Evolutionary conservation across 2,329 filamentous ascomycete species (phyloP), one percentile per base, ranked within the genome.

Genomic region (Escovopsis sp.): DNA sequence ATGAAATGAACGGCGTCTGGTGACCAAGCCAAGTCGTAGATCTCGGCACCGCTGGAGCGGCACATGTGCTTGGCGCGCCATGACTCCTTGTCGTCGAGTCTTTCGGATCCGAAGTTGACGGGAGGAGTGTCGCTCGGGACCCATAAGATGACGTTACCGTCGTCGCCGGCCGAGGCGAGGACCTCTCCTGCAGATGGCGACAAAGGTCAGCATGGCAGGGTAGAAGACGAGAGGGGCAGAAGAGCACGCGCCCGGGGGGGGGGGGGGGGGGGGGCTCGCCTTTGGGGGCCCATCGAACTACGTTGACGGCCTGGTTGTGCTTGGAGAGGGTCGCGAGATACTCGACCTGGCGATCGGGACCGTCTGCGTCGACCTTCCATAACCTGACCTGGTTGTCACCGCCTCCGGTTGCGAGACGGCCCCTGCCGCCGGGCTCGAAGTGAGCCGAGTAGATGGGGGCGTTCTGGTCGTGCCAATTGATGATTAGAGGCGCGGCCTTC

Each of bases 1-100:
- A 98, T 95, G 67, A 98, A 94, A 66, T 93, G 91, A 34, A 80
- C 70, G 34, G 85, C 87, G 61, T 98, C 91, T n/a, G 93, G 93
- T 39, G 91, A 96, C 93, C 91, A 98, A 40, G 91, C 91, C 44
- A 98, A 68, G 62, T 98, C 91, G 64, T 98, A 98, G 51, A 98
- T 96, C 61, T 98, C 91, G 10, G 88, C 86, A 33, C 88, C 89
- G 48, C 84, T 85, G 38, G 88, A 94, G 48, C 91, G 79, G 63
- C 88, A 96, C 91, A 96, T 96, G 59, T 94, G 86, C 66, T 94
- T 96, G 48, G 89, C 83, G 48, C 89, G 75, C 91, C 91, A 98
- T 51, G 85, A 85, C 64, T 98, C 91, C 63, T 94, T 94, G 60
- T 98, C 91, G 53, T 95, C 91, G 43, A 81, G 72, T 39, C 76